Evolutionary conservation across 2,329 filamentous ascomycete genomes (phyloP).

Genomic region (Diaporthe aspalathi): DNA sequence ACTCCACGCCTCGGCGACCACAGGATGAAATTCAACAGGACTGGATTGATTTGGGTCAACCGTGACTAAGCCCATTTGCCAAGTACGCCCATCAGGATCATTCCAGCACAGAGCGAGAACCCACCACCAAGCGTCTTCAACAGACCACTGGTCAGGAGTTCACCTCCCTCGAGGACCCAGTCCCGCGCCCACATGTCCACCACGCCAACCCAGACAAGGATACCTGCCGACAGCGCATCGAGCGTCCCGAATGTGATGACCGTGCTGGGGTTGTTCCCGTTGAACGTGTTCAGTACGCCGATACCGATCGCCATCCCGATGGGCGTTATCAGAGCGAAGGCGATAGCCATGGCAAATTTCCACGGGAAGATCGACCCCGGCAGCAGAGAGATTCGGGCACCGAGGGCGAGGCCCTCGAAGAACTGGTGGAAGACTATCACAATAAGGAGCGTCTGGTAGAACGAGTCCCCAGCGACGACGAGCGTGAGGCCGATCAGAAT

Average conservation of each 20-base stretch:
- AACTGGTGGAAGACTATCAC: conserved; percentile 84
- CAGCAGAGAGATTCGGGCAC: conserved; percentile 75
- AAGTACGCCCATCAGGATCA: conserved; percentile 77
- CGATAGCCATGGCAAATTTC: conserved; percentile 70
- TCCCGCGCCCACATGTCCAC: conserved; percentile 85
- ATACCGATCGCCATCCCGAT: conserved; percentile 85
- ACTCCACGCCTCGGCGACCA: background rate
- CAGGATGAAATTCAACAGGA: background rate
- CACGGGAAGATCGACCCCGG: conserved; percentile 43
- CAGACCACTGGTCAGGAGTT: conserved; percentile 64
- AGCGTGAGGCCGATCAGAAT: conserved; percentile 73
- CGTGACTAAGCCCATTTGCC: conserved; percentile 76
- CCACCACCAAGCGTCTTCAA: conserved; percentile 62
- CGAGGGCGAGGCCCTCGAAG: conserved; percentile 81
- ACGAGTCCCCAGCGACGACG: conserved; percentile 68
- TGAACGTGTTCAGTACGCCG: conserved; percentile 76
- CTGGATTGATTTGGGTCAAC: no score
- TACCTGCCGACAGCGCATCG: conserved; percentile 79
- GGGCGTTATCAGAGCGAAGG: conserved; percentile 79
- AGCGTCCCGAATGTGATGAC: conserved; percentile 79
- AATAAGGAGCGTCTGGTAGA: conserved; percentile 65
- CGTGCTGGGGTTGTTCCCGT: conserved; percentile 77
- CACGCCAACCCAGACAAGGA: conserved; percentile 82
- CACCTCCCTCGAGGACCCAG: conserved; percentile 70
- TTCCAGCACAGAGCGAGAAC: conserved; percentile 67